Evolutionary conservation across 768 basidiomycete genomes (phyloP), one percentile per base, ranked within the genome.

Genomic region (Pleurotus giganteus): DNA sequence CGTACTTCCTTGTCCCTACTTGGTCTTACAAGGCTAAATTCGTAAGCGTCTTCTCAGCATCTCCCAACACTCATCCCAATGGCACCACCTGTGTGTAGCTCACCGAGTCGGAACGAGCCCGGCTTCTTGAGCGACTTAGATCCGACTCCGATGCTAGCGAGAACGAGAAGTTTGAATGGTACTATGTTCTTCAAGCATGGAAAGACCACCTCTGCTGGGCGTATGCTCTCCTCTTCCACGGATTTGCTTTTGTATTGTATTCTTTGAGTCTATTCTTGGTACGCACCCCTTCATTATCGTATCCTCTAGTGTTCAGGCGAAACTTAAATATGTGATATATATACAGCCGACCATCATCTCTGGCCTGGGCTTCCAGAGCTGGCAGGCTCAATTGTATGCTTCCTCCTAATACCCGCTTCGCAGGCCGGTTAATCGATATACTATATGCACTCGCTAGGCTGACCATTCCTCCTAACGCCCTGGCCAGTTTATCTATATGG

Each of bases 201-300:
- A 74, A 68, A 43, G 82, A 87, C 58, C 83, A 78, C 55, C 68
- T 85, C 13, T 79, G 82, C 12, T 84, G 82, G 80, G 78, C 70
- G 3, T 86, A 86, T 62, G 81, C 81, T 0, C 60, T 83, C 17
- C 69, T 85, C 1, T 85, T 85, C 66, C 84, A 85, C 56, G 83
- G 80, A 1, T 83, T 80, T 60, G 78, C 84, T 2, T 84, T 83
- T 58, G 81, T 78, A 8, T 60, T 81, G 19, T 84, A 83, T 61
- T 81, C 82, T 13, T 61, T 83, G 57, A 82, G 80, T 64, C 66
- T 86, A 5, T 85, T 85, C 67, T 57, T 84, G 75, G 80, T 79
- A 61, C 28, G 71, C n/a, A n/a, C 59, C 37, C 15, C 17, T 46
- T 8, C 12, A 23, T 39, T 34, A 19, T 57, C 29, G 23, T 3